A percentile compares a stretch with the other conserved stretches of the same genome.
These are phyloP conservation scores for Leccinellum albellum DNA, from an alignment of 768 basidiomycete species.

Conservation along the genomic window DNA sequence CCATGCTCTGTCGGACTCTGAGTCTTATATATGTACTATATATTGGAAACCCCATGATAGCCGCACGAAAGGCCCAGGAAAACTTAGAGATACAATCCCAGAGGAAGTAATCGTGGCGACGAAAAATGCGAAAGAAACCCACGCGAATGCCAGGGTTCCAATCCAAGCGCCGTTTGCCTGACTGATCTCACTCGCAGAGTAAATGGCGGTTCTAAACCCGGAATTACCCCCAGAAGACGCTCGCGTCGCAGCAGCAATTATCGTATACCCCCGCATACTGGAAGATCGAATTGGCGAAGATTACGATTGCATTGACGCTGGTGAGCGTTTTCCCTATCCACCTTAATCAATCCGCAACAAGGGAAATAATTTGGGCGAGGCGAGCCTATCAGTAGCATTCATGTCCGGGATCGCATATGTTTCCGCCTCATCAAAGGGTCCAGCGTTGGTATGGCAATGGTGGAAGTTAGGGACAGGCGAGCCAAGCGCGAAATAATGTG, in stretches of 20 bases:
- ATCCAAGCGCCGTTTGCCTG: constrained; percentile 3
- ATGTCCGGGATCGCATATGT: neutral
- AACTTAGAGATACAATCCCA: neutral
- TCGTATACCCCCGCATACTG: constrained; percentile 27
- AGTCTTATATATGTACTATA: too few species aligned
- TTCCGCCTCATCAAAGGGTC: neutral
- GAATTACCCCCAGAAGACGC: constrained; percentile 14
- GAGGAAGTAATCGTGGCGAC: neutral
- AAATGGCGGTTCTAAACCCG: constrained; percentile 32
- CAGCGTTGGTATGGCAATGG: neutral
- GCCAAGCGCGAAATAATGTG: constrained; percentile 1
- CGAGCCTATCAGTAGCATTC: neutral
- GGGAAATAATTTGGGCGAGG: neutral
- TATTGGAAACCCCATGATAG: too few species aligned
- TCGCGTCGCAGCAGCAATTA: constrained; percentile 31
- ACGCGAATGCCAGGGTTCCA: neutral
- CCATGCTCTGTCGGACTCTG: too few species aligned
- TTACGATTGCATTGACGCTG: constrained; percentile 22
- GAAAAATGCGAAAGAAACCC: neutral
- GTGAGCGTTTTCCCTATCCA: constrained; percentile 29
- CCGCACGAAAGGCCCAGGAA: too few species aligned
- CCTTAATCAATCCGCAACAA: constrained; percentile 18
- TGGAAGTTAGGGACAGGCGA: neutral
- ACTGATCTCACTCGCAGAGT: constrained; percentile 15
- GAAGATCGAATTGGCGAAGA: constrained; percentile 27